These are phyloP conservation scores for Panaeolus cyanescens DNA, from an alignment of 768 basidiomycete genomes.

Conservation along the genomic window DNA sequence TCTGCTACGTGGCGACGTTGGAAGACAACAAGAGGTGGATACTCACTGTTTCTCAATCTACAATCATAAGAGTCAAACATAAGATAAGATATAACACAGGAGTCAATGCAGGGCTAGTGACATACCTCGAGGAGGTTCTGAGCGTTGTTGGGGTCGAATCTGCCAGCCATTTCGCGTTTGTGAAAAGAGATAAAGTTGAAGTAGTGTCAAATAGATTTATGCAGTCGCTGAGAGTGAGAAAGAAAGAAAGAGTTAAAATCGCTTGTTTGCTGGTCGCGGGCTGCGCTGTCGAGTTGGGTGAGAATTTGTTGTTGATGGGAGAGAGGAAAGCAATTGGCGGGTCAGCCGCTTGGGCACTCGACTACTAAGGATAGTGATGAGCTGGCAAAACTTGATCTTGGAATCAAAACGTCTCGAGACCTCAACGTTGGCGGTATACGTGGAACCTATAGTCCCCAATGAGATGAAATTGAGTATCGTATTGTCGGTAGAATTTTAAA, in stretches of 20 bases:
- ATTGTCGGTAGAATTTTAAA: conserved; percentile 1
- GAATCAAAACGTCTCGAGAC: neutral
- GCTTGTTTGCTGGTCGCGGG: neutral
- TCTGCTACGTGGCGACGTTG: neutral
- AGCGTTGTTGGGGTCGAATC: conserved; percentile 89
- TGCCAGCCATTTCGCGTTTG: conserved; percentile 39
- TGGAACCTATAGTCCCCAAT: neutral
- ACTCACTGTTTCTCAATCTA: conserved; percentile 97
- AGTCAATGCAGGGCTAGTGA: conserved; percentile 16
- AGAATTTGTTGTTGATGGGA: conserved; percentile 2
- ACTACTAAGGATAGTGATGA: neutral
- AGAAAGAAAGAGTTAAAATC: neutral
- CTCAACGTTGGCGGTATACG: neutral
- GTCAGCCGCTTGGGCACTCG: neutral
- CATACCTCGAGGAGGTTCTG: conserved; percentile 86
- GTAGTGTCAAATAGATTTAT: neutral
- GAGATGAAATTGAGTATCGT: neutral
- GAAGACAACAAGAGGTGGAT: neutral
- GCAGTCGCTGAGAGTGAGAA: neutral
- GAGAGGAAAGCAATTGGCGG: neutral
- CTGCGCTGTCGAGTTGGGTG: neutral
- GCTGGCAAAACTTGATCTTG: neutral
- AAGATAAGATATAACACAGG: neutral
- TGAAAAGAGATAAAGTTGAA: neutral
- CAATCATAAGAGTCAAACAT: neutral